Base-by-base conservation (phyloP, 73 alveolate species). In the Tetrahymena borealis region DNA sequence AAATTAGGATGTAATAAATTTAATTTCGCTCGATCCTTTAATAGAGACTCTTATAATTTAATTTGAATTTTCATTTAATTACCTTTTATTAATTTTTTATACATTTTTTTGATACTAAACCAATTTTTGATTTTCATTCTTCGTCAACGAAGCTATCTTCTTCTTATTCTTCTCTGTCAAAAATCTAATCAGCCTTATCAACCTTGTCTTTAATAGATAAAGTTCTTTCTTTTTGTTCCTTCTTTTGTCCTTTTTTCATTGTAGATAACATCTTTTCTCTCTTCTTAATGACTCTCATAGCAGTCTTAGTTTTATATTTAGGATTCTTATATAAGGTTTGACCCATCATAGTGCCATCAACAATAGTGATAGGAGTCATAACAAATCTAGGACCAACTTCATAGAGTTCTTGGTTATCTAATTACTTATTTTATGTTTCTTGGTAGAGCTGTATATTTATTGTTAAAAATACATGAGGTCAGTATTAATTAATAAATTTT, bases 331-430 rank as follows among this genome's bases (percentile, higher is more conserved):
- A 98, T 39, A 98, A 93, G 28, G 98, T 96, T 91, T 97, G 98
- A 12, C 99, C 99, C 11, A 97, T 96, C 91, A 98, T 94, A 13
- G 98, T 91, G 28, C 99, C 99, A 32, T 97, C 98, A 43, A 98
- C 94, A 32, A 98, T 96, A 78, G 98, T 96, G 90, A 98, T 96
- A 38, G 99, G 99, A 39, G 95, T 94, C 85, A 98, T 90, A 79
- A 97, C 93, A 94, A 98, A 97, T 93, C 99, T 96, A 24, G 99
- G 99, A 13, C 99, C 99, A 35, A 98, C 97, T 95, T 98, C 99
- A 20, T 97, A 95, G 37, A 98, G 94, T 91, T 95, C 96, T 43
- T 97, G 91, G 93, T 98, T 97, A 33, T 96, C 98, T 90, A 97
- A 95, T 78, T 96, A 97, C 79, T 97, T 93, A 31, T 92, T 92